A percentile compares a stretch with the other conserved stretches of the same genome.
Evolutionary conservation across 1,139 yeast genomes (phyloP).

Genomic region (Petasospora rhodanensis): DNA sequence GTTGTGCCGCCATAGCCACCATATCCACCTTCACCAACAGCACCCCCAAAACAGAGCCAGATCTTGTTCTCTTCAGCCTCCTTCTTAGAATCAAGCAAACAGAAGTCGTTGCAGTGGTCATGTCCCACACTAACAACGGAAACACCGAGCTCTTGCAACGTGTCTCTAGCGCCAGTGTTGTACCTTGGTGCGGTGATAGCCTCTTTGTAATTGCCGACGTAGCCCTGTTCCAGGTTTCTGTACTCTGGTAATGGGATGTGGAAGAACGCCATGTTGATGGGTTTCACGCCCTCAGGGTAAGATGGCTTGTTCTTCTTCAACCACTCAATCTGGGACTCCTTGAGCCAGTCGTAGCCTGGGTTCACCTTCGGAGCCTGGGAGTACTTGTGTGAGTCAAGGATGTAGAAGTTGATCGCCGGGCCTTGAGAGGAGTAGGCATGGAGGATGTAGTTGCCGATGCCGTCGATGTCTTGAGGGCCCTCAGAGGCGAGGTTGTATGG

Average conservation of each 20-base stretch:
- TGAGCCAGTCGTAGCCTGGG: slow-evolving; percentile 86
- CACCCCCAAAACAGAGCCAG: slow-evolving; percentile 95
- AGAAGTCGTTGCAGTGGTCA: slow-evolving; percentile 91
- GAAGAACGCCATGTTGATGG: slow-evolving; percentile 74
- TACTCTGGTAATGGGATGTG: slow-evolving; percentile 92
- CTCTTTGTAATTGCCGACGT: slow-evolving; percentile 63
- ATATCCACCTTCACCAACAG: slow-evolving; percentile 90
- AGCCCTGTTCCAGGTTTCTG: slow-evolving; percentile 37
- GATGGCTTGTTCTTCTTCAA: slow-evolving; percentile 39
- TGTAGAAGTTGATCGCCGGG: slow-evolving; percentile 48
- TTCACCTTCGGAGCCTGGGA: slow-evolving; percentile 57
- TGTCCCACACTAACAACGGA: slow-evolving; percentile 80
- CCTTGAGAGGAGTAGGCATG: slow-evolving; percentile 33
- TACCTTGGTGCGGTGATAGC: slow-evolving; percentile 72
- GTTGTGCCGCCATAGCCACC: slow-evolving; percentile 86
- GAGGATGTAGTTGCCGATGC: slow-evolving; percentile 74
- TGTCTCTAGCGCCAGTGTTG: slow-evolving; percentile 60
- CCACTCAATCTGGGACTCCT: slow-evolving; percentile 65
- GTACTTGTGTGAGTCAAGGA: slow-evolving; percentile 78
- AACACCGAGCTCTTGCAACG: slow-evolving; percentile 61
- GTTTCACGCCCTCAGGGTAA: slow-evolving; percentile 41
- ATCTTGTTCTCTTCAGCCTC: slow-evolving; percentile 36
- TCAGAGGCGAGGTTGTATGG: slow-evolving; percentile 62
- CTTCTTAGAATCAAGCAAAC: slow-evolving; percentile 45
- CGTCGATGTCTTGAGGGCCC: slow-evolving; percentile 66